A percentile compares a stretch with the other conserved stretches of the same genome.
phyloP scores from a whole-genome alignment of 768 basidiomycete genomes.

The Sporobolomyces roseus region DNA sequence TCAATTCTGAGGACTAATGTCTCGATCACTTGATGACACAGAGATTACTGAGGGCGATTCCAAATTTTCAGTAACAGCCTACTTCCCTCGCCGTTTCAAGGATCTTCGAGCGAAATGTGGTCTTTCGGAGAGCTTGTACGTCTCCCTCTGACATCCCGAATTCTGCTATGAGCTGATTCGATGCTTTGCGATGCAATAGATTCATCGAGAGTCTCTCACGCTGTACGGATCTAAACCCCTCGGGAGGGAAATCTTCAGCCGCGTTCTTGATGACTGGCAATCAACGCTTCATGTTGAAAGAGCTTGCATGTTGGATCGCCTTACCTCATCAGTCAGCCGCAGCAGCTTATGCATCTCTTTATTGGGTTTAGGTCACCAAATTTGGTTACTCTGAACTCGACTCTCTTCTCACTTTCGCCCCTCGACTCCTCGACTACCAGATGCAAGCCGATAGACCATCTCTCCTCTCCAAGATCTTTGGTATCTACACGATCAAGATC shows the following conservation, averaged over 20 bases:
- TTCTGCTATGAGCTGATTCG: too few species aligned
- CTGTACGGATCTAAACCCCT: slow-evolving; percentile 89
- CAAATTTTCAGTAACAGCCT: slow-evolving; percentile 26
- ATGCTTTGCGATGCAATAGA: slow-evolving; percentile 51
- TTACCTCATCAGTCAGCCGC: neutral
- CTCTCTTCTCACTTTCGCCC: slow-evolving; percentile 23
- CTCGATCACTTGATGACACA: neutral
- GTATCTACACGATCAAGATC: slow-evolving; percentile 89
- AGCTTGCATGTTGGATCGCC: slow-evolving; percentile 69
- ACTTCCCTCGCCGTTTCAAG: slow-evolving; percentile 79
- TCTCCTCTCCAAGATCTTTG: slow-evolving; percentile 92
- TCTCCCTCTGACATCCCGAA: neutral
- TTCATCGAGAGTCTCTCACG: slow-evolving; percentile 87
- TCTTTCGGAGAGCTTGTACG: slow-evolving; percentile 27
- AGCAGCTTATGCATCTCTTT: slow-evolving; percentile 63
- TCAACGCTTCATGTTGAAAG: slow-evolving; percentile 95
- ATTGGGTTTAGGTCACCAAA: slow-evolving; percentile 73
- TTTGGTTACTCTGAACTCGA: slow-evolving; percentile 51
- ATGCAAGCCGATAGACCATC: slow-evolving; percentile 68
- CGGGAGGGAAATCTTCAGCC: slow-evolving; percentile 91
- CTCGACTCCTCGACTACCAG: slow-evolving; percentile 32
- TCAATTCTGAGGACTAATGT: neutral
- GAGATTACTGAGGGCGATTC: slow-evolving; percentile 28
- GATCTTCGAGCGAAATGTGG: slow-evolving; percentile 82
- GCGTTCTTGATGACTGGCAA: slow-evolving; percentile 93